These are phyloP conservation scores for Porcisia hertigi DNA, from an alignment of 208 protist species.

Conservation along the genomic window DNA sequence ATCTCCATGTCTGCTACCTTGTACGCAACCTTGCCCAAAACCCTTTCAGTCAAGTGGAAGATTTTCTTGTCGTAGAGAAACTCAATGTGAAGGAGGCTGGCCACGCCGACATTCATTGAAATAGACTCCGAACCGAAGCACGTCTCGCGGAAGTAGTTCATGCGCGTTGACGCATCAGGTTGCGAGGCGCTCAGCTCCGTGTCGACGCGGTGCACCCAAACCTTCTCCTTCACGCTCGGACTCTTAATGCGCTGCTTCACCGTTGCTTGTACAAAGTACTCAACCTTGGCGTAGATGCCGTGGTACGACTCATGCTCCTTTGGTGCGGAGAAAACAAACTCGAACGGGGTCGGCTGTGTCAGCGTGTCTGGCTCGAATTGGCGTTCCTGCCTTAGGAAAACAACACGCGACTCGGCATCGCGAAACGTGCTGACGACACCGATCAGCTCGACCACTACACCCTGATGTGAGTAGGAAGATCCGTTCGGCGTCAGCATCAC, in stretches of 20 bases:
- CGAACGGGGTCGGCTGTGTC: constrained; percentile 36
- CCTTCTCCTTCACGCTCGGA: constrained; percentile 49
- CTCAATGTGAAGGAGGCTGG: constrained; percentile 89
- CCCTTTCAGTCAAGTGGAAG: constrained; percentile 75
- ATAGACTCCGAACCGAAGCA: constrained; percentile 65
- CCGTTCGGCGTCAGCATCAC: constrained; percentile 63
- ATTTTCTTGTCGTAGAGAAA: constrained; percentile 87
- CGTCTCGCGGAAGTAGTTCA: constrained; percentile 76
- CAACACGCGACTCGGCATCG: constrained; percentile 17
- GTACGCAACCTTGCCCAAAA: constrained; percentile 85
- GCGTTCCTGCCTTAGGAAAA: constrained; percentile 76
- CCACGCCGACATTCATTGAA: constrained; percentile 88
- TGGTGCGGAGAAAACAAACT: constrained; percentile 73
- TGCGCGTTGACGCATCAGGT: constrained; percentile 57
- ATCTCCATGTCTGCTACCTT: constrained; percentile 81
- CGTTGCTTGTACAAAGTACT: constrained; percentile 68
- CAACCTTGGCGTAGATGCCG: constrained; percentile 65
- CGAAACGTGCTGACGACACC: constrained; percentile 46
- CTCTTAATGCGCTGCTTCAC: constrained; percentile 75
- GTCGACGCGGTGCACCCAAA: constrained; percentile 80
- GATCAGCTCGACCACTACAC: constrained; percentile 73
- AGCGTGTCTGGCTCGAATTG: constrained; percentile 77
- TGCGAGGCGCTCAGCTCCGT: constrained; percentile 42
- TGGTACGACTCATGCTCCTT: constrained; percentile 88
- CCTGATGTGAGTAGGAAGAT: constrained; percentile 61